phyloP scores from a whole-genome alignment of 2,329 filamentous ascomycete genomes.

The Capronia americana region DNA sequence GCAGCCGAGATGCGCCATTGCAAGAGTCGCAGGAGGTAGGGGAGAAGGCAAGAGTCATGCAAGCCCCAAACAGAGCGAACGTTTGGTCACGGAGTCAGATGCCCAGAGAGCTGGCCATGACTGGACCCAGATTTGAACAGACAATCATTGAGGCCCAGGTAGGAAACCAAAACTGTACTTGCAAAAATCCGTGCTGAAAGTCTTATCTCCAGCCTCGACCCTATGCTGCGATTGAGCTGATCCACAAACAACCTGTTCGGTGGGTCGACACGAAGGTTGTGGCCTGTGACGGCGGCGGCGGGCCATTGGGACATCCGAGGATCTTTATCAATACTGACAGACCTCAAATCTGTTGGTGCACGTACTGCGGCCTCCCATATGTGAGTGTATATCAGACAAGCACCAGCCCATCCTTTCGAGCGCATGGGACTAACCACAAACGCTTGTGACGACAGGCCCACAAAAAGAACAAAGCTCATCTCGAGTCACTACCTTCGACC shows the following conservation, averaged over 20 bases:
- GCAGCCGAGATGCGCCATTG: conserved; percentile 58
- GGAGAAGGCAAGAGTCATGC: conserved; percentile 66
- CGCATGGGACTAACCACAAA: conserved; percentile 5
- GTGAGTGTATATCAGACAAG: conserved; percentile 63
- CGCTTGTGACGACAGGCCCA: conserved; percentile 69
- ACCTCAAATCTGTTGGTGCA: conserved; percentile 87
- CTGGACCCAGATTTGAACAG: conserved; percentile 94
- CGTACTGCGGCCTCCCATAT: conserved; percentile 91
- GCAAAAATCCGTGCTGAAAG: conserved; percentile 12
- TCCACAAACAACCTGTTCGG: conserved; percentile 91
- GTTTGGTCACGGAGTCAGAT: conserved; percentile 89
- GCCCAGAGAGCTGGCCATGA: conserved; percentile 82
- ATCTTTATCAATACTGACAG: conserved; percentile 99
- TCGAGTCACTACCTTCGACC: conserved; percentile 80
- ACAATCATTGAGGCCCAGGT: conserved; percentile 93
- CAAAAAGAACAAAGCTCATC: conserved; percentile 82
- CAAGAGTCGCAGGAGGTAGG: conserved; percentile 62
- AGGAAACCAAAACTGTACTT: conserved; percentile 33
- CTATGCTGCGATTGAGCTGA: conserved; percentile 88
- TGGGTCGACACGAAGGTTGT: conserved; percentile 86
- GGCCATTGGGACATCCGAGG: conserved; percentile 84
- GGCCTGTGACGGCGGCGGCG: conserved; percentile 90
- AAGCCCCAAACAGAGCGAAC: conserved; percentile 83
- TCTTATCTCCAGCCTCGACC: conserved; percentile 74
- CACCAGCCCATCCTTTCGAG: background rate